Evolutionary conservation across 2,329 filamentous ascomycete genomes (phyloP).

Genomic region (Xylariomycetidae sp.): DNA sequence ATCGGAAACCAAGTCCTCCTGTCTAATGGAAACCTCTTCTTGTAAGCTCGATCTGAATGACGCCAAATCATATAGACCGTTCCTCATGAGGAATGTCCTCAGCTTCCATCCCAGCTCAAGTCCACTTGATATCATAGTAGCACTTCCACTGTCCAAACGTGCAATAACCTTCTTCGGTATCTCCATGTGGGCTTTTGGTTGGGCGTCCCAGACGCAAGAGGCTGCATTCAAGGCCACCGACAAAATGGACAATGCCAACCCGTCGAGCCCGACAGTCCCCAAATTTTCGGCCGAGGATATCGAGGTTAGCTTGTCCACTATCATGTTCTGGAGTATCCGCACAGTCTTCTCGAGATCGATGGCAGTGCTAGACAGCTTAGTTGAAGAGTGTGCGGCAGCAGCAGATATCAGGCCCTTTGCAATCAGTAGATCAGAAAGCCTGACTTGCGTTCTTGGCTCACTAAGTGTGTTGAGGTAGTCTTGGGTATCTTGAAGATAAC

Average conservation of each 20-base stretch:
- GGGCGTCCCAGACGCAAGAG: slow-evolving; percentile 11
- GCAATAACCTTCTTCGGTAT: slow-evolving; percentile 15
- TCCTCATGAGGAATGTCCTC: slow-evolving; percentile 21
- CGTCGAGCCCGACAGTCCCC: too few species aligned
- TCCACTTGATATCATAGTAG: slow-evolving; percentile 12
- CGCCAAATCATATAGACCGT: slow-evolving; percentile 15
- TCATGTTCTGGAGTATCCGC: too few species aligned
- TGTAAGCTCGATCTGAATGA: too few species aligned
- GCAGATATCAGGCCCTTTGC: slow-evolving; percentile 18
- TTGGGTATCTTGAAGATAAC: slow-evolving; percentile 20
- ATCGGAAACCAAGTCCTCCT: slow-evolving; percentile 17
- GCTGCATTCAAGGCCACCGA: slow-evolving; percentile 19
- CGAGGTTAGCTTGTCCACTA: too few species aligned
- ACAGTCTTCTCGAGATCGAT: slow-evolving; percentile 11
- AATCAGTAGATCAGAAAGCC: too few species aligned
- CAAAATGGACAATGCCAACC: slow-evolving; percentile 12
- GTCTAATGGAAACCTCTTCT: too few species aligned
- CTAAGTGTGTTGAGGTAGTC: slow-evolving; percentile 17
- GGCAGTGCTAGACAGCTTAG: slow-evolving; percentile 8
- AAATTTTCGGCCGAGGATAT: too few species aligned
- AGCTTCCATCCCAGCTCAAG: slow-evolving; percentile 24
- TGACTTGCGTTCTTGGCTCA: too few species aligned
- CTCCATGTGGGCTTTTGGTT: slow-evolving; percentile 11
- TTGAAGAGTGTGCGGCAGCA: slow-evolving; percentile 10
- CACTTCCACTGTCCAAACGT: slow-evolving; percentile 17